Base-by-base conservation (phyloP, 768 basidiomycete genomes). In the Calocera viscosa region DNA sequence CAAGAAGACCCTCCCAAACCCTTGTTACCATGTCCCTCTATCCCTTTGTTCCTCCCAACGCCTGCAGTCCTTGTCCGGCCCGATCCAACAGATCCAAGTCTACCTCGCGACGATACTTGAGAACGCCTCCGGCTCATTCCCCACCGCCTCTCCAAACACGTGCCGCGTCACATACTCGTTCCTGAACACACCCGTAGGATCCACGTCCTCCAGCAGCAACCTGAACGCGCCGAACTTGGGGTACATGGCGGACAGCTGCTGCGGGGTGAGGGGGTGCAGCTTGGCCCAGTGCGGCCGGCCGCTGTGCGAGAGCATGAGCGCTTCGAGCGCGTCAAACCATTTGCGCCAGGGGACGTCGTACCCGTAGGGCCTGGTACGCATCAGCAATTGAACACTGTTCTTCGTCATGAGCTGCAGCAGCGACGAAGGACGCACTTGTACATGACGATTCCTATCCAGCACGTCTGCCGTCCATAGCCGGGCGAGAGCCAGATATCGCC, bases 211-310 rank as follows among this genome's bases (percentile, higher is more conserved):
- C 49, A 94, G 76, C 63, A 94, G 83, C 47, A 76, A 74, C 30
- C 83, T 77, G 77, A 91, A 97, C 71, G 88, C 85, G 70, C 86
- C 83, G 76, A 93, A 96, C 68, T 79, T 82, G 24, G 94, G 90
- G 77, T 98, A 98, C 12, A 89, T 76, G 65, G 72, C 73, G 64
- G 83, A 82, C 65, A 96, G 82, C 34, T 79, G 76, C 49, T 81
- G 80, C 1, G 89, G 89, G 49, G 81, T 79, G 39, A 94, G 81
- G 26, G 78, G 77, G 74, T 97, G 95, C 24, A 90, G 83, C 76
- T 98, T 98, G 0, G 94, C 95, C 95, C 95, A 98, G 78, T 98
- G 95, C 10, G 95, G 94, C 60, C 90, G 82, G 5, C 93, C 95
- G 47, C 82, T 81, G 76, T 93, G 82, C 32, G 79, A 80, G 24